phyloP scores from a whole-genome alignment of 2,329 filamentous ascomycete genomes.

The Lomentospora prolificans region DNA sequence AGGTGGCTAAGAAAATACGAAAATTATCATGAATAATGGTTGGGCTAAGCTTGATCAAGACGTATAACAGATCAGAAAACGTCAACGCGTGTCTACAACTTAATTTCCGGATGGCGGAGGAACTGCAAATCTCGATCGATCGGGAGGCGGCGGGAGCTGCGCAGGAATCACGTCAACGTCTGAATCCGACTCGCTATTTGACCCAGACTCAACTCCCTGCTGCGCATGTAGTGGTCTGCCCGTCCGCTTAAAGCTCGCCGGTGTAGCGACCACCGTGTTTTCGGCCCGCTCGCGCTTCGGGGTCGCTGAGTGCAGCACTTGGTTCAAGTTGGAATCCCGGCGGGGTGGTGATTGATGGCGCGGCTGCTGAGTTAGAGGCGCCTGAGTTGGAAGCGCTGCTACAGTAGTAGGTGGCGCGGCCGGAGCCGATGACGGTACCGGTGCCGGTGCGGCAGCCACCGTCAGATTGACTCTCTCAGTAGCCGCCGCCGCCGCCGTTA shows the following conservation, averaged over 20 bases:
- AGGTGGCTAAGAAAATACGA: too few relatives aligned
- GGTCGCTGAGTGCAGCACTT: background rate
- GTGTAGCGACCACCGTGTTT: background rate
- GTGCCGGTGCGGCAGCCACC: conserved; percentile 14
- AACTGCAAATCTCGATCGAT: background rate
- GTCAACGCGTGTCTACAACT: background rate
- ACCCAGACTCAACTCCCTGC: background rate
- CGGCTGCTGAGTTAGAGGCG: too few relatives aligned
- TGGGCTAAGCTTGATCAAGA: too few relatives aligned
- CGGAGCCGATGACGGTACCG: conserved; percentile 11
- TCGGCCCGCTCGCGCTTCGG: background rate
- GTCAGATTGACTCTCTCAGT: conserved; percentile 28
- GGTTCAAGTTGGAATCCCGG: too few relatives aligned
- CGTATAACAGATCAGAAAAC: too few relatives aligned
- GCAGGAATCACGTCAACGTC: conserved; percentile 12
- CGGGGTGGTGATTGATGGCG: too few relatives aligned
- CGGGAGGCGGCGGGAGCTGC: conserved; percentile 5
- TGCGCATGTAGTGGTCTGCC: conserved; percentile 14
- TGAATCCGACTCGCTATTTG: conserved; percentile 5
- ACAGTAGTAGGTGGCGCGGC: too few relatives aligned
- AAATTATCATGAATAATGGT: too few relatives aligned
- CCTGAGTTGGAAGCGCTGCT: too few relatives aligned
- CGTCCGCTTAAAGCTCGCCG: conserved; percentile 11
- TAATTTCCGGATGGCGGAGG: background rate
- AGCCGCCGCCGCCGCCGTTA: conserved; percentile 24